phyloP scores from a whole-genome alignment of 345 rosid species.

The Psidium friedrichsthalianum region DNA sequence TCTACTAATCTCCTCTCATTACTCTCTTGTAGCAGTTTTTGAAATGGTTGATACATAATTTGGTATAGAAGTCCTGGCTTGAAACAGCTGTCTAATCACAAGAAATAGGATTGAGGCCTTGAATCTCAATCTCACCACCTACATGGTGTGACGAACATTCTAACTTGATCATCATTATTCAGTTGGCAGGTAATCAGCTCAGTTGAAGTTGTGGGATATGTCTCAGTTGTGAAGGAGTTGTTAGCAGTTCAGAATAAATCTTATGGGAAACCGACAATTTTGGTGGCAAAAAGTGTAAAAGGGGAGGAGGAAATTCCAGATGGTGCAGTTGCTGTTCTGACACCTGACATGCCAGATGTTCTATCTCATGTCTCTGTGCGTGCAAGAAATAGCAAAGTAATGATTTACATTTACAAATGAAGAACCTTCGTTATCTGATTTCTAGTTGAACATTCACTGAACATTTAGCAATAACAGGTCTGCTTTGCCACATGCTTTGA shows the following conservation, averaged over 20 bases:
- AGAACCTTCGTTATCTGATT: conserved; percentile 2
- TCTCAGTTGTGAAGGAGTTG: conserved; percentile 72
- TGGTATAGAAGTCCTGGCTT: not conserved
- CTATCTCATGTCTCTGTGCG: conserved; percentile 98
- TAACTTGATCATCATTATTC: conserved; percentile 8
- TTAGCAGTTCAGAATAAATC: conserved; percentile 79
- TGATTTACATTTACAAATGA: conserved; percentile 3
- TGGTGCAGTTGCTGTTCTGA: conserved; percentile 93
- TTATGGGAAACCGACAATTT: conserved; percentile 65
- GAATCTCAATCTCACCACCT: not conserved
- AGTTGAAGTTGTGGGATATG: conserved; percentile 78
- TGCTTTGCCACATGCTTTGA: conserved; percentile 99
- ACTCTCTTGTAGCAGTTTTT: not conserved
- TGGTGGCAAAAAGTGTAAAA: conserved; percentile 84
- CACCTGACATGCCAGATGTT: conserved; percentile 99
- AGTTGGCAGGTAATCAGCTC: conserved; percentile 99
- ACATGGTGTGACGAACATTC: not conserved
- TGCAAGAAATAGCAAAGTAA: conserved; percentile 96
- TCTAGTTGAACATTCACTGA: conserved; percentile 1
- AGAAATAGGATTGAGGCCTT: not conserved
- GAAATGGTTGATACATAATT: not conserved
- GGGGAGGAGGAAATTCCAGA: conserved; percentile 99
- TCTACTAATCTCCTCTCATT: conserved; percentile 8
- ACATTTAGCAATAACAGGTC: conserved; percentile 41
- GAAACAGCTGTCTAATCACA: not conserved